Evolutionary conservation across 257 asterid species (phyloP).

Genomic region (Dorcoceras hygrometricum): DNA sequence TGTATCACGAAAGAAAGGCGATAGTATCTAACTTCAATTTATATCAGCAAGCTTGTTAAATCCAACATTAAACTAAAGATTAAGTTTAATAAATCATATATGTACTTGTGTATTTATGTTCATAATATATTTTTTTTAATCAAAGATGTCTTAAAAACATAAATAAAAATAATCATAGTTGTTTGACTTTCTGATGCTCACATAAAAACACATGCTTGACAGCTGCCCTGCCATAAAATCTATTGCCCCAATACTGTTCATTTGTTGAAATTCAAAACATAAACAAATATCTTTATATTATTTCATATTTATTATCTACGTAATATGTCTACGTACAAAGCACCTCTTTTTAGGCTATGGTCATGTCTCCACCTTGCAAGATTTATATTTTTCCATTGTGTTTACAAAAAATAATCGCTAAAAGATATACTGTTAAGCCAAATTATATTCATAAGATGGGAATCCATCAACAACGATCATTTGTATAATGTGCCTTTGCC

Average conservation of each 20-base stretch:
- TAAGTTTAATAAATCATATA: not conserved
- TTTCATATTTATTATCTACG: not conserved
- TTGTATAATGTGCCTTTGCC: no score
- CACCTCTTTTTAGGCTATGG: not conserved
- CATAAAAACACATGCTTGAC: conserved; percentile 30
- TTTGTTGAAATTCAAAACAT: not conserved
- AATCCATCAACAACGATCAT: no score
- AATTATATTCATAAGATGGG: no score
- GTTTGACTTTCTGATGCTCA: conserved; percentile 27
- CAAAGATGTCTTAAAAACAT: conserved; percentile 6
- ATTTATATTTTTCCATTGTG: not conserved
- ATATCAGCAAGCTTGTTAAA: no score
- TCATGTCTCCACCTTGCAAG: not conserved
- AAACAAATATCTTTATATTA: not conserved
- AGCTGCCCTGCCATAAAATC: not conserved
- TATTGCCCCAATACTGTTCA: conserved; percentile 12
- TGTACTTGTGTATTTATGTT: no score
- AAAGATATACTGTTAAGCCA: no score
- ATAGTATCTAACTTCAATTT: not conserved
- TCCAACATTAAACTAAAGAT: conserved; percentile 7
- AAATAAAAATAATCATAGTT: conserved; percentile 15
- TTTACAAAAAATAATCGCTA: no score
- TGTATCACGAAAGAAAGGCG: not conserved
- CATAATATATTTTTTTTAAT: no score
- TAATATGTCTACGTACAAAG: not conserved